A percentile compares a stretch with the other conserved stretches of the same genome.
Evolutionary conservation across 2,329 filamentous ascomycete genomes (phyloP).

Genomic region (Alternaria sp.): DNA sequence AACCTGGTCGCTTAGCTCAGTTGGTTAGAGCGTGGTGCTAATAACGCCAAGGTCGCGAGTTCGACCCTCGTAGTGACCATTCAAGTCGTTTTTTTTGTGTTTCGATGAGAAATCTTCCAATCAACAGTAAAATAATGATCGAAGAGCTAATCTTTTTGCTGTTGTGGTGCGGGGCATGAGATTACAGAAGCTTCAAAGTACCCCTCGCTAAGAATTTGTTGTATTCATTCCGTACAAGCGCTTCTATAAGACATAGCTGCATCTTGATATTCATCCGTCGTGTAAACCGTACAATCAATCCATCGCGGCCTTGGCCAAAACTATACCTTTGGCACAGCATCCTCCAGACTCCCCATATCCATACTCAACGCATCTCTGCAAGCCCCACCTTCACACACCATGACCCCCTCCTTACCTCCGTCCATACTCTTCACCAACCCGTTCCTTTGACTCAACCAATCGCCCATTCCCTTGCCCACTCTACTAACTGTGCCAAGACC

Average conservation of each 20-base stretch:
- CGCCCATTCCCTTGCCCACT: conserved; percentile 44
- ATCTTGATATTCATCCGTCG: background rate
- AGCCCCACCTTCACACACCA: conserved; percentile 51
- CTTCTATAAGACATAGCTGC: no score
- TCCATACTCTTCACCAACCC: conserved; percentile 55
- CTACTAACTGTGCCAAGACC: conserved; percentile 46
- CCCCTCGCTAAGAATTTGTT: no score
- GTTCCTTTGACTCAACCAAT: conserved; percentile 64
- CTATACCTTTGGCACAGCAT: conserved; percentile 26
- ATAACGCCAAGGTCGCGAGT: conserved; percentile 7
- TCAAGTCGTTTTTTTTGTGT: background rate
- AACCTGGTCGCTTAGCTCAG: background rate
- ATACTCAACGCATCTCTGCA: conserved; percentile 56
- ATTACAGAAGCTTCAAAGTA: no score
- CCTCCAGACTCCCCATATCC: conserved; percentile 41
- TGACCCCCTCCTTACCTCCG: conserved; percentile 46
- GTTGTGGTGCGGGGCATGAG: background rate
- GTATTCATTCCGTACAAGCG: no score
- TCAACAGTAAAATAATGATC: background rate
- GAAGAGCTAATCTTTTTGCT: background rate
- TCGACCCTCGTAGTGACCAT: conserved; percentile 30
- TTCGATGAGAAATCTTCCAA: no score
- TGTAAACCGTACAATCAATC: background rate
- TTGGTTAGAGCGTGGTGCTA: background rate
- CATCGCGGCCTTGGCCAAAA: background rate